A percentile compares a stretch with the other conserved stretches of the same genome.
Evolutionary conservation across 108 stramenopile species (phyloP).

Genomic region (Cyclotella distinguenda): DNA sequence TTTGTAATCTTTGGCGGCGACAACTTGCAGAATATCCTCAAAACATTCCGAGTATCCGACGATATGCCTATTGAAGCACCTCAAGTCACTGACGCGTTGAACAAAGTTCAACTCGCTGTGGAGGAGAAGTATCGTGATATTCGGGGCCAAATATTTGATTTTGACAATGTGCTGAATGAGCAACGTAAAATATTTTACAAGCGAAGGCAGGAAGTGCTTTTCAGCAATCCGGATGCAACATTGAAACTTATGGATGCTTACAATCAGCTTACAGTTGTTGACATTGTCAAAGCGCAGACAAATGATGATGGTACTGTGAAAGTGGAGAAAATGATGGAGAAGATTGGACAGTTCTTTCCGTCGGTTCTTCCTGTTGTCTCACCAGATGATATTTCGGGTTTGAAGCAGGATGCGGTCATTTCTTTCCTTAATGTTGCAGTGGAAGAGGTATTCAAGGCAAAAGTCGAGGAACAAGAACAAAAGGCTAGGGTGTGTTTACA

Average conservation of each 20-base stretch:
- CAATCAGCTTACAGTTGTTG: constrained; percentile 63
- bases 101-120: constrained; percentile 83
- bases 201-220: constrained; percentile 60
- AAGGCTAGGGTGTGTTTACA: constrained; percentile 46
- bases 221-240: constrained; percentile 59
- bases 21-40: constrained; percentile 69
- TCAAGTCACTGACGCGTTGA: constrained; percentile 79
- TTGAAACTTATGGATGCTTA: constrained; percentile 60
- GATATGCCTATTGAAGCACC: constrained; percentile 91
- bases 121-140: constrained; percentile 88
- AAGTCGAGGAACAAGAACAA: constrained; percentile 55
- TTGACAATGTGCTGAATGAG: constrained; percentile 82
- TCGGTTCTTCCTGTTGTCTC: constrained; percentile 49
- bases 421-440: constrained; percentile 65
- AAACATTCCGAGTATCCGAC: constrained; percentile 87
- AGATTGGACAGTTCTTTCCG: constrained; percentile 87
- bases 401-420: constrained; percentile 51
- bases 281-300: constrained; percentile 80
- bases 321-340: constrained; percentile 69
- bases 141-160: constrained; percentile 78
- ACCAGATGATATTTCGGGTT: constrained; percentile 49
- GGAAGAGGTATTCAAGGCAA: constrained; percentile 69
- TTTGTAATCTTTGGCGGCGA: constrained; percentile 94
- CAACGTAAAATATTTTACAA: constrained; percentile 78
- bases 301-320: constrained; percentile 62